Conservation (phyloP, 306 rosid species). For the Medicago truncatula region MtrunA17r5.0-ANR NC_053042.1:6601501-6602000, state of each 20-base stretch:
- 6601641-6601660: constrained; percentile 93
- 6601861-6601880: constrained; percentile 85
- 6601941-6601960: constrained; percentile 25
- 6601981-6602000: not conserved
- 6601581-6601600: constrained; percentile 15
- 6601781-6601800: constrained; percentile 41
- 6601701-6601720: constrained; percentile 89
- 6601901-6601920: not conserved
- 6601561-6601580: constrained; percentile 9
- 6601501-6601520: constrained; percentile 6
- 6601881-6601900: constrained; percentile 31
- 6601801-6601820: constrained; percentile 96
- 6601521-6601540: constrained; percentile 14
- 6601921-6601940: constrained; percentile 30
- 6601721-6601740: constrained; percentile 31
- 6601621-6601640: constrained; percentile 97
- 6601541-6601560: constrained; percentile 19
- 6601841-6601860: constrained; percentile 94
- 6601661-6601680: constrained; percentile 93
- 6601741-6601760: constrained; percentile 25
- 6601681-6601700: constrained; percentile 91
- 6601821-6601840: constrained; percentile 89
- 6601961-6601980: not conserved
- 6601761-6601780: constrained; percentile 10
- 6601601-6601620: constrained; percentile 9